phyloP scores from a whole-genome alignment of 345 rosid species.

The Eucalyptus pauciflora region DNA sequence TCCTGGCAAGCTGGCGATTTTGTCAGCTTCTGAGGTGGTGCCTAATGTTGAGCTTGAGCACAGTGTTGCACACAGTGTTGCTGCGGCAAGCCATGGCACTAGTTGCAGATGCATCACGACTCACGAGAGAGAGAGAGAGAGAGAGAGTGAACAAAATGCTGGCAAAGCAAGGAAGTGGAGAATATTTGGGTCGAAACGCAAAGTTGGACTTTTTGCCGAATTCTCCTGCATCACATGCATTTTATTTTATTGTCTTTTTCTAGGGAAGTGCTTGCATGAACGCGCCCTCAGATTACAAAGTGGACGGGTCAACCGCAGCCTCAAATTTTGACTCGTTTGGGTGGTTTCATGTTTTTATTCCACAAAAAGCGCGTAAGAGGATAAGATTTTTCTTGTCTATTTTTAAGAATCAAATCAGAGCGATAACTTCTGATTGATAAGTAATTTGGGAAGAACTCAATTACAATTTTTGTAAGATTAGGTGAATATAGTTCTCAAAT shows the following conservation, averaged over 20 bases:
- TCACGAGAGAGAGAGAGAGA: not conserved
- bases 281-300: not conserved
- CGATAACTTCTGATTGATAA: not conserved
- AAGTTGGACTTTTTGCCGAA: not conserved
- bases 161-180: not conserved
- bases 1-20: constrained; percentile 22
- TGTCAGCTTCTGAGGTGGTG: not conserved
- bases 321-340: not conserved
- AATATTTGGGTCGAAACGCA: not conserved
- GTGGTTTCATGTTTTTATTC: not conserved
- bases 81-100: not conserved
- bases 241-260: not conserved
- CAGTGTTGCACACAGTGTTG: not conserved
- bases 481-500: not conserved
- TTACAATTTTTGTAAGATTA: not conserved
- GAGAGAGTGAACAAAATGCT: not conserved
- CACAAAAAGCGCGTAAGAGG: rapidly evolving
- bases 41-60: not conserved
- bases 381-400: not conserved
- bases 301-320: not conserved
- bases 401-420: not conserved
- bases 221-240: not conserved
- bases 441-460: not conserved
- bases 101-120: not conserved
- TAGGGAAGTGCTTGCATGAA: not conserved